Conservation (phyloP, 2,329 filamentous ascomycete genomes). For the Nemania bipapillata region DNA sequence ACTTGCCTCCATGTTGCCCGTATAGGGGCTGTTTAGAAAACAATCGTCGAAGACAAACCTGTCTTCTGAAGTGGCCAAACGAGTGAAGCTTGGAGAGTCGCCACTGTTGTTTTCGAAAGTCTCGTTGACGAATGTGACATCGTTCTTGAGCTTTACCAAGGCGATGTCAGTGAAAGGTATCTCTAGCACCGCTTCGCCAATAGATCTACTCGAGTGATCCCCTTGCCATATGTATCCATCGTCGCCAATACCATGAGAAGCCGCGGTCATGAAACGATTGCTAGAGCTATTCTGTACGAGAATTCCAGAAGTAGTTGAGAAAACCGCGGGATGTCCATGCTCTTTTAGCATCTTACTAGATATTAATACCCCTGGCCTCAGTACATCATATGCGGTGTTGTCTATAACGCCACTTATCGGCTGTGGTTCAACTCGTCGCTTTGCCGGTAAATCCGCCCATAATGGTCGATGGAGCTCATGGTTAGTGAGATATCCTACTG, state of each 20-base stretch:
- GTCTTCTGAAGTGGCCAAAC: slow-evolving; percentile 20
- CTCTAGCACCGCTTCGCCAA: slow-evolving; percentile 23
- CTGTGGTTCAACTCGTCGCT: slow-evolving; percentile 15
- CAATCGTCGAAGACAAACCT: slow-evolving; percentile 9
- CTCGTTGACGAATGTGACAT: slow-evolving; percentile 23
- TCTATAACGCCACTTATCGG: no score
- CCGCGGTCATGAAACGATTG: no score
- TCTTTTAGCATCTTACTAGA: no score
- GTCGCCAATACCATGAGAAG: no score
- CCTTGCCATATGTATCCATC: no score
- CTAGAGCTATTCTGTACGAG: no score
- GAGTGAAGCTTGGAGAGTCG: slow-evolving; percentile 9
- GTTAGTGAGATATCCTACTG: slow-evolving; percentile 19
- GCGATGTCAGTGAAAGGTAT: slow-evolving; percentile 25
- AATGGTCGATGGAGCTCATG: slow-evolving; percentile 24
- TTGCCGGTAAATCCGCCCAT: slow-evolving; percentile 22
- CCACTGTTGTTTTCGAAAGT: slow-evolving; percentile 19
- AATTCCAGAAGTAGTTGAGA: no score
- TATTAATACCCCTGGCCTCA: no score
- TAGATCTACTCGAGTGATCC: not conserved
- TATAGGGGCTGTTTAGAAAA: slow-evolving; percentile 31
- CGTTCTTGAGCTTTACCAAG: slow-evolving; percentile 22
- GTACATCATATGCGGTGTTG: no score
- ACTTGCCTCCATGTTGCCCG: slow-evolving; percentile 18
- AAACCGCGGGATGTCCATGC: no score